Evolutionary conservation across 306 rosid species (phyloP).

Genomic region (barrel medic (Medicago truncatula)): DNA sequence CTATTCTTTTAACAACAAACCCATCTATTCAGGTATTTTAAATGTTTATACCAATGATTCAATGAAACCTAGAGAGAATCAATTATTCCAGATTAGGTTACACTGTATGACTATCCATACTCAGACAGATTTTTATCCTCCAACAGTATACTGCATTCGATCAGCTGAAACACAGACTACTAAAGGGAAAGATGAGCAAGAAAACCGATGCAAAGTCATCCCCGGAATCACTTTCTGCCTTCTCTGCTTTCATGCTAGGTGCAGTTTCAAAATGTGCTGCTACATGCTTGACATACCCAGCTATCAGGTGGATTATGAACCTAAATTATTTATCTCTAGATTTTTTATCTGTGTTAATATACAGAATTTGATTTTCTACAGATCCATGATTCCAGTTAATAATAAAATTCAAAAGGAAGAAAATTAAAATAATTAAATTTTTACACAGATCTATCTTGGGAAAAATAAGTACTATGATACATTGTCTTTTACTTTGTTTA

Average conservation of each 20-base stretch:
- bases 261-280: slow-evolving; percentile 94
- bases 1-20: slow-evolving; percentile 90
- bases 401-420: slow-evolving; percentile 10
- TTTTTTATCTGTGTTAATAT: background rate
- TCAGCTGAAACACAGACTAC: slow-evolving; percentile 77
- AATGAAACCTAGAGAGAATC: slow-evolving; percentile 31
- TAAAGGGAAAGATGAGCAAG: slow-evolving; percentile 57
- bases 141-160: slow-evolving; percentile 86
- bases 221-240: slow-evolving; percentile 83
- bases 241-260: slow-evolving; percentile 80
- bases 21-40: slow-evolving; percentile 87
- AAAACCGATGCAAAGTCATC: slow-evolving; percentile 59
- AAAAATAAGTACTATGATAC: slow-evolving; percentile 17
- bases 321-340: slow-evolving; percentile 21
- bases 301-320: slow-evolving; percentile 76
- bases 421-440: slow-evolving; percentile 8
- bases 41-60: slow-evolving; percentile 32
- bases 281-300: slow-evolving; percentile 93
- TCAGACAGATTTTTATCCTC: slow-evolving; percentile 33
- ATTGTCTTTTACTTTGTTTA: slow-evolving; percentile 21
- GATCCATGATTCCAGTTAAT: slow-evolving; percentile 9
- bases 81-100: slow-evolving; percentile 29
- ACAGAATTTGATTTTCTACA: background rate
- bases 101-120: background rate
- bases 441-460: slow-evolving; percentile 3